Percentiles rank a stretch among this genome's conserved stretches.
phyloP scores from a whole-genome alignment of 2,329 filamentous ascomycete genomes.

The Hypoxylon sp. region DNA sequence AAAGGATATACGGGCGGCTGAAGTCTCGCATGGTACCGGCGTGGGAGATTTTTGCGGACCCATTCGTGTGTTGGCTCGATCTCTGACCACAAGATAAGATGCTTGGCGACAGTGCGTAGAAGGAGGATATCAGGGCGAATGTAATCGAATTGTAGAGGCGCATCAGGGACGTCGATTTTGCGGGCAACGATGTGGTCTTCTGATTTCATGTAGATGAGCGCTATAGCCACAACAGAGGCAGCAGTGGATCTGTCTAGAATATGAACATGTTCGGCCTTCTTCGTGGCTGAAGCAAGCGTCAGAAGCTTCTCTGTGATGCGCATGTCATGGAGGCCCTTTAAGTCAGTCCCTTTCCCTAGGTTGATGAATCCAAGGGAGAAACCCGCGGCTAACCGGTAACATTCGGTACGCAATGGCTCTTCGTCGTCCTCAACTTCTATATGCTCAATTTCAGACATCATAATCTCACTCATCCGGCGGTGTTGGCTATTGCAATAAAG shows the following conservation, averaged over 20 bases:
- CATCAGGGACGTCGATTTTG: conserved; percentile 94
- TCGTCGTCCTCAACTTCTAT: conserved; percentile 85
- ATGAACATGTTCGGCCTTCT: conserved; percentile 92
- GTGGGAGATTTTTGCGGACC: conserved; percentile 81
- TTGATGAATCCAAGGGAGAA: conserved; percentile 97
- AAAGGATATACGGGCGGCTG: conserved; percentile 71
- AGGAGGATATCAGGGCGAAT: conserved; percentile 94
- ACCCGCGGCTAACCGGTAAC: conserved; percentile 94
- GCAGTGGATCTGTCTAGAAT: conserved; percentile 93
- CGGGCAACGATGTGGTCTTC: conserved; percentile 88
- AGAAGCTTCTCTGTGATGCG: conserved; percentile 89
- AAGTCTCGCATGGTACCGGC: conserved; percentile 74
- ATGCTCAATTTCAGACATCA: conserved; percentile 97
- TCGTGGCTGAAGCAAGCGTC: conserved; percentile 86
- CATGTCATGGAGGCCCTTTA: conserved; percentile 94
- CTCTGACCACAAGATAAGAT: conserved; percentile 92
- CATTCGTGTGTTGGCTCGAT: conserved; percentile 82
- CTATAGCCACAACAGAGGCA: conserved; percentile 90
- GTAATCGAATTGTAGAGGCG: conserved; percentile 92
- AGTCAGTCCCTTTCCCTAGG: conserved; percentile 87
- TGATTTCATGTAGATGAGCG: conserved; percentile 97
- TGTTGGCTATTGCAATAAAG: conserved; percentile 97
- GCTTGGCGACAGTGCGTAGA: conserved; percentile 87
- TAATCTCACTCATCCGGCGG: conserved; percentile 97
- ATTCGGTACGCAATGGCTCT: conserved; percentile 89